Conservation (phyloP, 2,329 filamentous ascomycete species). For the Colletotrichum tamarilloi region DNA sequence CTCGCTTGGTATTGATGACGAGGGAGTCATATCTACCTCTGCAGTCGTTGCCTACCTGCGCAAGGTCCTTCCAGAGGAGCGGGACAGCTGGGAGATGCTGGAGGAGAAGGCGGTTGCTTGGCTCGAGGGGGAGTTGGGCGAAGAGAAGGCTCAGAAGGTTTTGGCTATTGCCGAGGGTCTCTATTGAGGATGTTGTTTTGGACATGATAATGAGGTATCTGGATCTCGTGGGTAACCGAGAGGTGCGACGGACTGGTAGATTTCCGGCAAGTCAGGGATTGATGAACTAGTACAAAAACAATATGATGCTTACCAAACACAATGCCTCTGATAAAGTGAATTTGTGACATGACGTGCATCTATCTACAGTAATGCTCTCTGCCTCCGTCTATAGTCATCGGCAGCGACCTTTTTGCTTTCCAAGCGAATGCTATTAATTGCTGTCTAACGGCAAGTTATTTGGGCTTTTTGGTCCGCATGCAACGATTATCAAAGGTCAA, state of each 20-base stretch:
- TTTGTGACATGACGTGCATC: no score
- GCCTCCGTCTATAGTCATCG: no score
- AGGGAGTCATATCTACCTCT: constrained; percentile 44
- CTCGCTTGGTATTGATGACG: neutral
- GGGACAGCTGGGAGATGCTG: constrained; percentile 73
- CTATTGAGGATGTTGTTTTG: neutral
- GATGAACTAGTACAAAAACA: no score
- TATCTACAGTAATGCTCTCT: no score
- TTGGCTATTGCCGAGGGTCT: neutral
- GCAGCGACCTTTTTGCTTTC: no score
- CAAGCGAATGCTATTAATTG: no score
- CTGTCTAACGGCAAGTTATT: no score
- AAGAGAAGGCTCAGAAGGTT: neutral
- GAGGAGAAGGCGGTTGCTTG: constrained; percentile 68
- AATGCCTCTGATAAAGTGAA: no score
- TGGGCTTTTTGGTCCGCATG: no score
- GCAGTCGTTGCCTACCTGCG: constrained; percentile 63
- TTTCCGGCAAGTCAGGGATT: no score
- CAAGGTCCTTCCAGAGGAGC: constrained; percentile 52
- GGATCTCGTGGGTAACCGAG: neutral
- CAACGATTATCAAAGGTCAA: neutral
- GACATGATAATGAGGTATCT: neutral
- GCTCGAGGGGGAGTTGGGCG: constrained; percentile 45
- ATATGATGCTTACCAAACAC: no score
- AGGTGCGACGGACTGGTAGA: no score